Base-by-base conservation (phyloP, 129 eudicot genomes). In the Flaveria ramosissima region DNA sequence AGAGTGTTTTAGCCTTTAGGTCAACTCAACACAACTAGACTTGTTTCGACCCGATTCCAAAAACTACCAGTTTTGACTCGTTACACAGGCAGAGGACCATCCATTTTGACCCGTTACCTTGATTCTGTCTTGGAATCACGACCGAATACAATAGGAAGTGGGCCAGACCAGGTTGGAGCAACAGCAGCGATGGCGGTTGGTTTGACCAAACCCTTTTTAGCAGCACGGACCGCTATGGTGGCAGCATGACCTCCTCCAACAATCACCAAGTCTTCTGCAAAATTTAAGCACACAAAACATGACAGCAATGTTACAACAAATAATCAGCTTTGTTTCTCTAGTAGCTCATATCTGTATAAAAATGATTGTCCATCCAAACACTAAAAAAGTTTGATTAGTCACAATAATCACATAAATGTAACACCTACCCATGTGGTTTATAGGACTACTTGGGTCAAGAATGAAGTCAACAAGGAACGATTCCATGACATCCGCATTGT, bases 231-330 rank as follows among this genome's bases (percentile, higher is more conserved):
- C n/a, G 97, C 90, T 65, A 93, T 81, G 19, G 98, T 93, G 63
- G 98, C 98, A 72, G 97, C 98, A 86, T 93, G 98, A 11, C 98
- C 98, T 47, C 98, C 97, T 74, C 97, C 98, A 81, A 91, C 86
- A 24, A 94, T 77, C 13, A 94, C 92, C 77, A 89, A 82, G 24
- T 89, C 96, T 71, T 86, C 70, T 41, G 67, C 93, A 84, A 78
- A 20, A 48, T 39, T 74, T 16, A 32, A 48, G 72, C 51, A 63
- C 60, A 77, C 16, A 67, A 59, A 20, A 66, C 39, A 51, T 68
- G 62, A 30, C 65, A 70, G 48, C 5, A 30, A 30, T 30, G 4
- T 0, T 30, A 30, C 30, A 30, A 30, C 36, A 30, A 4, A 4
- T 30, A 30, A 30, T 39, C 67, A 56, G 24, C 39, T 66, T 60